These are phyloP conservation scores for Phaeoacremonium minimum DNA, from an alignment of 2,329 filamentous ascomycete species.

Conservation along the genomic window DNA sequence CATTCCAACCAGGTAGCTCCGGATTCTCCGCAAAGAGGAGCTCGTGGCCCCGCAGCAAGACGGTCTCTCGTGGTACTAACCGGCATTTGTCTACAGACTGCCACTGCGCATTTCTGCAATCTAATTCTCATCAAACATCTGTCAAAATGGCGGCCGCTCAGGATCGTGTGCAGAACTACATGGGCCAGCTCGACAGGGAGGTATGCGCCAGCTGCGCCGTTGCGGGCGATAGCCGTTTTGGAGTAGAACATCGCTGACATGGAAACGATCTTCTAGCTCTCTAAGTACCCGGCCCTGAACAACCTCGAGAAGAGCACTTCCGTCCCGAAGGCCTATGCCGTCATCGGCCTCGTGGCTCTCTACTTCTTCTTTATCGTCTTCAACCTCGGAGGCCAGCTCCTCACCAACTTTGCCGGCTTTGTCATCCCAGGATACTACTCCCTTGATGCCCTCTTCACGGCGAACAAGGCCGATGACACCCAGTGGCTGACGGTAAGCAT, in stretches of 20 bases:
- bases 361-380: slow-evolving; percentile 93
- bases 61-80: no score
- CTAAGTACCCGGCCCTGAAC: slow-evolving; percentile 78
- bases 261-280: slow-evolving; percentile 63
- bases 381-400: slow-evolving; percentile 84
- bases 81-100: no score
- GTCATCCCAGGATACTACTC: slow-evolving; percentile 83
- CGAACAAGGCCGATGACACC: slow-evolving; percentile 71
- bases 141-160: slow-evolving; percentile 67
- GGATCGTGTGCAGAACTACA: slow-evolving; percentile 71
- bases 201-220: slow-evolving; percentile 47
- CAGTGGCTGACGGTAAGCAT: slow-evolving; percentile 73
- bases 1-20: neutral
- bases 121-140: slow-evolving; percentile 9
- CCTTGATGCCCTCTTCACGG: slow-evolving; percentile 69
- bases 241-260: no score
- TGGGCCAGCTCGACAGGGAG: slow-evolving; percentile 79
- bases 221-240: no score
- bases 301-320: slow-evolving; percentile 82
- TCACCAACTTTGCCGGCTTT: slow-evolving; percentile 84
- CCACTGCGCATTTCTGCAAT: no score
- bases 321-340: slow-evolving; percentile 80
- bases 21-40: neutral
- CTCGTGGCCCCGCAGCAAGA: neutral
- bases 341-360: slow-evolving; percentile 69